Base-by-base conservation (phyloP, 164 flowering plant genomes). In the Dillenia turbinata region DNA sequence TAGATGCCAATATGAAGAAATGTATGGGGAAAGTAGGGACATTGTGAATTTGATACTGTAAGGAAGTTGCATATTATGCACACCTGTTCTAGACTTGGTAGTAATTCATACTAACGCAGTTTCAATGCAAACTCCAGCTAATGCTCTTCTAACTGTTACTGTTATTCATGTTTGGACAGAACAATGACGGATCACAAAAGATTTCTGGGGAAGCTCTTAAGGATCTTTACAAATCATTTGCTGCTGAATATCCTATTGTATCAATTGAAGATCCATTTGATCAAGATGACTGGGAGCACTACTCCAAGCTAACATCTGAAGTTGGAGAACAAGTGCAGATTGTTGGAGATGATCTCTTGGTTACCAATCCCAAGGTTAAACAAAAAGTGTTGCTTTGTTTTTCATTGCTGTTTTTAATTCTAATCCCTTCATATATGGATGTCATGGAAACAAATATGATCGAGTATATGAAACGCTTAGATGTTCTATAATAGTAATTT, bases 281-380 rank as follows among this genome's bases (percentile, higher is more conserved):
- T 76, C 97, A 90, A 63, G 97, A 90, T 75, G 97, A 90, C 83
- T 90, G 97, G 97, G 89, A 79, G 64, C 85, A 82, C 79, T 90
- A 90, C 44, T 52, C 79, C 26, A 88, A 81, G 67, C 2, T 90
- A 15, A 90, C 95, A n/a, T 44, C 63, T 57, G 97, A 90, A 75
- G 55, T 73, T 67, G 95, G 97, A 46, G 73, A 79, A 1, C 44
- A 79, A 71, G 91, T 90, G 47, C 97, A 88, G 63, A 88, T 90
- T 71, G 97, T 90, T 6, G 97, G 97, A 73, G 97, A 90, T 70
- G 97, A 90, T 76, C 91, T 90, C 50, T 73, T 90, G 78, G 97
- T 90, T 73, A 90, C 97, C 73, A 90, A 90, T 55, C 97, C 97
- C 24, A 90, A 82, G 92, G 97, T 90, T 14, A 9, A 10, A 33